Conservation (phyloP, 2,329 filamentous ascomycete genomes). For the Leptographium procerum region DNA sequence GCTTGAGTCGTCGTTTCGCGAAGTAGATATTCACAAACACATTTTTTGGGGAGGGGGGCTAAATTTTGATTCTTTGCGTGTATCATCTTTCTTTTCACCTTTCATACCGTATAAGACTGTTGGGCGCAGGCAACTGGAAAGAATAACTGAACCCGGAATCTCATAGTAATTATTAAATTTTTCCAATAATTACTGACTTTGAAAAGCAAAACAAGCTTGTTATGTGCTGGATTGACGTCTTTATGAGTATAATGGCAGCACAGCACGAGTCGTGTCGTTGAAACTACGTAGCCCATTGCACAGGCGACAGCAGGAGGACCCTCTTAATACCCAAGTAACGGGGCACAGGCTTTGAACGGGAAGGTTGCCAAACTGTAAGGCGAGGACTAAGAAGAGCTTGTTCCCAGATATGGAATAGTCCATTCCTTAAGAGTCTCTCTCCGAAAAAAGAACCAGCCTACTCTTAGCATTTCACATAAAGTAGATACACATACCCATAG, state of each 20-base stretch:
- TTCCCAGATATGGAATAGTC: neutral
- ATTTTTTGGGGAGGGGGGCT: no score
- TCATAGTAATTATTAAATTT: neutral
- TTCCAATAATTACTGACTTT: neutral
- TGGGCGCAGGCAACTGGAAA: slow-evolving; percentile 1
- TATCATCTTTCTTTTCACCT: neutral
- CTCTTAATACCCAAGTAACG: no score
- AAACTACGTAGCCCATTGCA: no score
- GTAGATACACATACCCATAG: neutral
- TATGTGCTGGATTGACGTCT: no score
- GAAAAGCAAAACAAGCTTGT: no score
- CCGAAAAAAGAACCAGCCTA: neutral
- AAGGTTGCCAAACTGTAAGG: no score
- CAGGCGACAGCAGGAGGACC: no score
- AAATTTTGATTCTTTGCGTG: neutral
- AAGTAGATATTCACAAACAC: neutral
- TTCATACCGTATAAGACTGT: neutral
- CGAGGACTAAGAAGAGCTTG: no score
- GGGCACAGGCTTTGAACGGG: no score
- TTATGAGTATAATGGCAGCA: no score
- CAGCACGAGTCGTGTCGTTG: no score
- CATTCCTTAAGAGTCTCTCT: neutral
- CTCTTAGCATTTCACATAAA: no score
- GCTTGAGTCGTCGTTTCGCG: neutral
- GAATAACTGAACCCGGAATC: neutral